Conservation (phyloP, 2,329 filamentous ascomycete species). For the Pseudocercospora pini-densiflorae region DNA sequence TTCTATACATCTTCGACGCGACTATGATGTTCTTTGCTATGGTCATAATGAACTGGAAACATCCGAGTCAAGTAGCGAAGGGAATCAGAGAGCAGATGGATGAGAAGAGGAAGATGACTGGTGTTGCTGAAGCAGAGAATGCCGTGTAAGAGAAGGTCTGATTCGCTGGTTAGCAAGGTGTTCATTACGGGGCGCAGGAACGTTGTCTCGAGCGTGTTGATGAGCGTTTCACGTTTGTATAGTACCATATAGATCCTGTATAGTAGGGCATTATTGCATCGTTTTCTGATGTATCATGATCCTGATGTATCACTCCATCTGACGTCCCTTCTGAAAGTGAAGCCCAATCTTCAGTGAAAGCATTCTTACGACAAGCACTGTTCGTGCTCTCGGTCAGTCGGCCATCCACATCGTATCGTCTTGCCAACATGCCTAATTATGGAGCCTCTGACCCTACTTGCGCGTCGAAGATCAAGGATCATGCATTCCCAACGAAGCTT, state of each 20-base stretch:
- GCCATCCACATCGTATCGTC: not conserved
- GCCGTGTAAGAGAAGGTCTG: not conserved
- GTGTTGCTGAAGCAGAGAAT: not conserved
- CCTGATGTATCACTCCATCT: too few relatives aligned
- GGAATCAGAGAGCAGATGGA: not conserved
- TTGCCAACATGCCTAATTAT: not conserved
- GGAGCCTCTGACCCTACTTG: not conserved
- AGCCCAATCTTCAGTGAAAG: too few relatives aligned
- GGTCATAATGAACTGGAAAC: constrained; percentile 8
- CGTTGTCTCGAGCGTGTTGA: not conserved
- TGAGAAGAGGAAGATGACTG: not conserved
- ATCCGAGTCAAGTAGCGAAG: constrained; percentile 14
- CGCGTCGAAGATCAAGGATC: not conserved
- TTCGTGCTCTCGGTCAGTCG: too few relatives aligned
- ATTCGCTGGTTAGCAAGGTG: not conserved
- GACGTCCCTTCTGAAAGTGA: too few relatives aligned
- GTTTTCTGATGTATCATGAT: too few relatives aligned
- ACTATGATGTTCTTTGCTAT: constrained; percentile 14
- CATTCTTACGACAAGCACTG: too few relatives aligned
- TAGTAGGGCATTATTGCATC: too few relatives aligned
- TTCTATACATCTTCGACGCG: constrained; percentile 28
- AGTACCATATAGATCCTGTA: too few relatives aligned
- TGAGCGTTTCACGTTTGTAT: too few relatives aligned
- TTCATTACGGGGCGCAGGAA: not conserved
- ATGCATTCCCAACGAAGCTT: not conserved